Conservation (phyloP, 345 rosid species). For the Brassica nigra region DNA sequence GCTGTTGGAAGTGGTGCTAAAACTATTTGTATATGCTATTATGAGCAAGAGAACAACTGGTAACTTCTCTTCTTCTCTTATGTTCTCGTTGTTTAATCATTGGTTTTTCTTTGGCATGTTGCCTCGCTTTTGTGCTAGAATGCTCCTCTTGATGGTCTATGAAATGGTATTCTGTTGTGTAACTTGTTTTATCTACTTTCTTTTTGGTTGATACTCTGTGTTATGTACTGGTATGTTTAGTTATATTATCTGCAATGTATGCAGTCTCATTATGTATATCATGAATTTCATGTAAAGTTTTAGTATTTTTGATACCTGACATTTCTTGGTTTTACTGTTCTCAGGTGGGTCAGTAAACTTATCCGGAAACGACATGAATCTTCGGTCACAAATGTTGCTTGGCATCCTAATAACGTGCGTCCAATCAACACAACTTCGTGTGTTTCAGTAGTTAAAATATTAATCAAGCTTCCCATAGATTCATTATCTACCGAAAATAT, state of each 20-base stretch:
- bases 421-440: not conserved
- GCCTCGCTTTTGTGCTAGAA: too few species aligned
- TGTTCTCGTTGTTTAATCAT: constrained; percentile 3
- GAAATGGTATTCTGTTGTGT: too few species aligned
- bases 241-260: too few species aligned
- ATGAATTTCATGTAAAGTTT: constrained; percentile 3
- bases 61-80: constrained; percentile 34
- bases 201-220: too few species aligned
- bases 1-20: constrained; percentile 99
- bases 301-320: constrained; percentile 13
- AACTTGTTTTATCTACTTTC: too few species aligned
- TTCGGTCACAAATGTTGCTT: constrained; percentile 90
- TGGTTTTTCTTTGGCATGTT: too few species aligned
- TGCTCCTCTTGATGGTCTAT: too few species aligned
- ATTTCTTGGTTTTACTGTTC: constrained; percentile 30
- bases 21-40: constrained; percentile 95
- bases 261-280: too few species aligned
- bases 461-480: not conserved
- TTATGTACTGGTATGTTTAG: too few species aligned
- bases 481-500: not conserved
- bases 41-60: constrained; percentile 99
- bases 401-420: constrained; percentile 92
- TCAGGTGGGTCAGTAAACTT: constrained; percentile 99
- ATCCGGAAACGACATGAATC: constrained; percentile 88
- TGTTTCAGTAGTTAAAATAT: not conserved